Base-by-base conservation (phyloP, 2,329 filamentous ascomycete genomes). In the Aspergillus persii region DNA sequence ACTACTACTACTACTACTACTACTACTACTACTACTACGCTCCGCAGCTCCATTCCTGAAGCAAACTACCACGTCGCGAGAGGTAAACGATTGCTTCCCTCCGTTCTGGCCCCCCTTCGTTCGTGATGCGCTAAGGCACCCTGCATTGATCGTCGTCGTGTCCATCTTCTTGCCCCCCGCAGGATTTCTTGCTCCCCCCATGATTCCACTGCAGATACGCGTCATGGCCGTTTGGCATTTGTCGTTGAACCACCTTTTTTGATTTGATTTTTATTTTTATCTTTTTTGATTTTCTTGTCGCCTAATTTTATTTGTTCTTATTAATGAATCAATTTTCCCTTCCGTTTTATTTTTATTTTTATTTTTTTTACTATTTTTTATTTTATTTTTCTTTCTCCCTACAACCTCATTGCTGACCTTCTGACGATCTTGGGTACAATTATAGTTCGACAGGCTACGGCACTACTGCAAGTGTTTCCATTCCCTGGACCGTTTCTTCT, bases 101-200 rank as follows among this genome's bases (percentile, higher is more conserved):
- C 56, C 23, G 39, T 55, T 50, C 26, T 49, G 29, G 49, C 54
- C n/a, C 58, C 58, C 53, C 46, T 18, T 52, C 33, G 7, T 41
- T 36, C 59, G 30, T 47, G 30, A 50, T 56, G 57, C 61, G 52
- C 47, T 57, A 52, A 58, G 59, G 56, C 62, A 62, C 56, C 64
- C 61, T 65, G 63, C 64, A 65, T 66, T 54, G 61, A 63, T 63
- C 59, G 61, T 66, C 63, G 41, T 58, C 57, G 59, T 62, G 56
- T 55, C 39, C 54, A 59, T 33, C 41, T 53, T 54, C 26, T 48
- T 48, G 36, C 33, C 50, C 52, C 52, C 52, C 39, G 52, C 53
- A 31, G 27, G 26, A 52, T 50, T 49, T 48, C 26, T 48, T 48
- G 18, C 50, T 23, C 41, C 51, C 27, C 18, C 26, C 47, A 58